phyloP scores from a whole-genome alignment of 495 filamentous ascomycete species.

The Letharia columbiana region DNA sequence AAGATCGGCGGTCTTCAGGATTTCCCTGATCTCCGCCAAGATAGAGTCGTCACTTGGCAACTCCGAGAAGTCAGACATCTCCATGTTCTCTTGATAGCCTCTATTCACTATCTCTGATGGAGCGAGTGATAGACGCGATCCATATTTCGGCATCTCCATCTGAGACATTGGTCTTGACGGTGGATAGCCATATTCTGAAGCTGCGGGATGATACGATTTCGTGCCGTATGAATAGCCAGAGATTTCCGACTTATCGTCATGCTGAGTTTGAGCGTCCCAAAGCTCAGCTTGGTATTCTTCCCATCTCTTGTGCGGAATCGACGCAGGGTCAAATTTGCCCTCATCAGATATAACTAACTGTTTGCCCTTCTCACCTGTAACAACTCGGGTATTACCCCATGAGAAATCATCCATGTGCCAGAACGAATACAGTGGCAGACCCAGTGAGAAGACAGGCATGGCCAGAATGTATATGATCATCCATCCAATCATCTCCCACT shows the following conservation, averaged over 20 bases:
- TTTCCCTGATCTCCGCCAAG: constrained; percentile 87
- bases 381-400: constrained; percentile 94
- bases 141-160: constrained; percentile 49
- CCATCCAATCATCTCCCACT: constrained; percentile 99
- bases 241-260: constrained; percentile 77
- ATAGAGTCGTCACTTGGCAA: constrained; percentile 84
- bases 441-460: constrained; percentile 85
- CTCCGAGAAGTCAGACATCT: constrained; percentile 59
- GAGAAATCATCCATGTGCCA: constrained; percentile 99
- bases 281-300: constrained; percentile 97
- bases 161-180: constrained; percentile 65
- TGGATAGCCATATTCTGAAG: constrained; percentile 53
- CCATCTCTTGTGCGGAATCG: constrained; percentile 96
- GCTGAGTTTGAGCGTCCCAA: constrained; percentile 83
- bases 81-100: constrained; percentile 49
- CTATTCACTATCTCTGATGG: constrained; percentile 62
- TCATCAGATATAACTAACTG: constrained; percentile 94
- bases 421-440: constrained; percentile 89
- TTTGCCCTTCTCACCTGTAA: constrained; percentile 89
- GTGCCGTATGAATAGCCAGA: constrained; percentile 90
- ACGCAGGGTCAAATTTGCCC: constrained; percentile 91
- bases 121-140: constrained; percentile 71
- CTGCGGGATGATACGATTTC: constrained; percentile 57
- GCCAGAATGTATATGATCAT: constrained; percentile 94
- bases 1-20: constrained; percentile 80